phyloP scores from a whole-genome alignment of 192 early-diverging fungal genomes.

The Coemansia sp. region DNA sequence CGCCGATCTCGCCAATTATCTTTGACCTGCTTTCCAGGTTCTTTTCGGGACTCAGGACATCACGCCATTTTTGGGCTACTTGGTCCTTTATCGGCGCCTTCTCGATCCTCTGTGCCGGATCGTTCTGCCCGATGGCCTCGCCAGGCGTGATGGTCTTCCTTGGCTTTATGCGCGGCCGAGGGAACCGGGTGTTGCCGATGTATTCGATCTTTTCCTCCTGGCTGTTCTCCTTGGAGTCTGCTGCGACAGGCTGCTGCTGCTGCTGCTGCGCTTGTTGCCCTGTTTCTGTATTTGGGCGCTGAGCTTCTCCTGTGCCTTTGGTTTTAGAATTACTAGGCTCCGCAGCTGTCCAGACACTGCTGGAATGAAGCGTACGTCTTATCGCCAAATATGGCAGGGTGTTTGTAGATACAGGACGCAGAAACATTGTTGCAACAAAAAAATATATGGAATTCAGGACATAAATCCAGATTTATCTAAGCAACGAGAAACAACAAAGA shows the following conservation, averaged over 20 bases:
- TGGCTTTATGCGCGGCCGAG: constrained; percentile 45
- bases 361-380: constrained; percentile 2
- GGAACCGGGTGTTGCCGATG: constrained; percentile 53
- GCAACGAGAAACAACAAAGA: neutral
- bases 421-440: neutral
- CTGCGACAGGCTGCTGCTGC: neutral
- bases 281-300: neutral
- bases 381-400: neutral
- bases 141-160: constrained; percentile 48
- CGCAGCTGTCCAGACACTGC: neutral
- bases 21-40: constrained; percentile 49
- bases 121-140: constrained; percentile 43
- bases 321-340: neutral
- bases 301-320: neutral
- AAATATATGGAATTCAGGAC: neutral
- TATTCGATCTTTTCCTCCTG: constrained; percentile 45
- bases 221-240: neutral
- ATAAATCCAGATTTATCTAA: neutral
- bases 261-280: constrained; percentile 3
- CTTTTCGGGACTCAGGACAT: constrained; percentile 49
- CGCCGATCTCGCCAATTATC: constrained; percentile 49
- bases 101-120: constrained; percentile 25
- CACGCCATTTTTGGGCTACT: constrained; percentile 35
- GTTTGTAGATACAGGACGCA: neutral
- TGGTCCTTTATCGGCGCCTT: constrained; percentile 20